These are phyloP conservation scores for Entomortierella parvispora DNA, from an alignment of 192 early-diverging fungal species.

Conservation along the genomic window DNA sequence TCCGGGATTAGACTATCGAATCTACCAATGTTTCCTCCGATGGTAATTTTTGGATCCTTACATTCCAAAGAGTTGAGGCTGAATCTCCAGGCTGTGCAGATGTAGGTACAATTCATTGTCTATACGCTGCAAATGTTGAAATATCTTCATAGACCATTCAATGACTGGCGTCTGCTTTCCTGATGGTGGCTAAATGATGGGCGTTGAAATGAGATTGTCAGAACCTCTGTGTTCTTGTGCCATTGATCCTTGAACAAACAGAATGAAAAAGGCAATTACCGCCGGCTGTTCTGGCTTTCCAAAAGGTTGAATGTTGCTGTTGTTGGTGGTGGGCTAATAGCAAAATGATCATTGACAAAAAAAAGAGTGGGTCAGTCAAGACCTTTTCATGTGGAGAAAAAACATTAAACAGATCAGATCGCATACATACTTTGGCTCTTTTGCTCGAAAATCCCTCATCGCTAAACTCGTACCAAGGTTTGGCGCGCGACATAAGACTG, in stretches of 20 bases:
- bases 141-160: slow-evolving; percentile 73
- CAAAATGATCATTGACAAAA: not conserved
- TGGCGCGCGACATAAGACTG: slow-evolving; percentile 81
- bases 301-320: slow-evolving; percentile 23
- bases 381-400: too few species aligned
- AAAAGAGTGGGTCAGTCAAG: too few species aligned
- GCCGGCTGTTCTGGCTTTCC: slow-evolving; percentile 28
- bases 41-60: slow-evolving; percentile 52
- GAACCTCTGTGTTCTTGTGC: too few species aligned
- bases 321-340: slow-evolving; percentile 8
- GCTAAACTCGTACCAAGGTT: slow-evolving; percentile 89
- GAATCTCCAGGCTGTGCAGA: slow-evolving; percentile 78
- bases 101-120: slow-evolving; percentile 81
- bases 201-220: not conserved
- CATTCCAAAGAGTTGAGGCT: slow-evolving; percentile 96
- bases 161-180: slow-evolving; percentile 76
- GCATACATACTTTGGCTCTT: slow-evolving; percentile 36
- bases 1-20: too few species aligned
- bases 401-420: too few species aligned
- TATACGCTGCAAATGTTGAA: slow-evolving; percentile 74
- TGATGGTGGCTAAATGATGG: slow-evolving; percentile 26
- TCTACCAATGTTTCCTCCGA: too few species aligned
- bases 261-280: slow-evolving; percentile 10
- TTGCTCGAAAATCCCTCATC: slow-evolving; percentile 54
- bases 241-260: not conserved